Evolutionary conservation across 768 basidiomycete genomes (phyloP).

Genomic region (Gautieria morchelliformis): DNA sequence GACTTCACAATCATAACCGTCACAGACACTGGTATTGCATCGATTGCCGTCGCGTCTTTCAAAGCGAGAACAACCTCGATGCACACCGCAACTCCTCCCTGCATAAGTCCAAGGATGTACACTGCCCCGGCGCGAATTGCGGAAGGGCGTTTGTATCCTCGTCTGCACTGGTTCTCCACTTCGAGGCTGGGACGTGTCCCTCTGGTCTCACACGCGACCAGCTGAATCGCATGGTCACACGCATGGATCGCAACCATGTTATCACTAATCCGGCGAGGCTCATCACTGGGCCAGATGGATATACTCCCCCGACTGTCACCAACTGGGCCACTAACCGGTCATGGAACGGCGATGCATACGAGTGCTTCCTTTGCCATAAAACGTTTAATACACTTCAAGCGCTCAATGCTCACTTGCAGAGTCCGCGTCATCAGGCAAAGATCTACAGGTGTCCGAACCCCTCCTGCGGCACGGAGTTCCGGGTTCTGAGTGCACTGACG

Average conservation of each 20-base stretch:
- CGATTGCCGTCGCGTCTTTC: slow-evolving; percentile 35
- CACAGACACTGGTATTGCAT: slow-evolving; percentile 34
- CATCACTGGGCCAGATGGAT: slow-evolving; percentile 25
- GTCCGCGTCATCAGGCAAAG: slow-evolving; percentile 46
- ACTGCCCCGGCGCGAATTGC: slow-evolving; percentile 36
- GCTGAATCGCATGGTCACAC: slow-evolving; percentile 31
- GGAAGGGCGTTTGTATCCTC: slow-evolving; percentile 35
- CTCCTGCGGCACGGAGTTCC: slow-evolving; percentile 35
- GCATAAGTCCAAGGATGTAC: slow-evolving; percentile 35
- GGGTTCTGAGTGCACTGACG: slow-evolving; percentile 46
- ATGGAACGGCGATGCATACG: slow-evolving; percentile 38
- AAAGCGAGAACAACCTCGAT: slow-evolving; percentile 27
- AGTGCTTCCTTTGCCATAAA: slow-evolving; percentile 55
- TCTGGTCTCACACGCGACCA: slow-evolving; percentile 36
- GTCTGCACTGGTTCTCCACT: slow-evolving; percentile 50
- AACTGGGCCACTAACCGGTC: slow-evolving; percentile 27
- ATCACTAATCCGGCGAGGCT: slow-evolving; percentile 51
- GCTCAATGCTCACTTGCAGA: slow-evolving; percentile 56
- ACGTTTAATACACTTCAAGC: slow-evolving; percentile 29
- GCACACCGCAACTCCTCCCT: slow-evolving; percentile 45
- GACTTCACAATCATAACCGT: slow-evolving; percentile 33
- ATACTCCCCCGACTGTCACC: slow-evolving; percentile 9
- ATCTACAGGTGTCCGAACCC: slow-evolving; percentile 43
- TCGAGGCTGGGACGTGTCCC: slow-evolving; percentile 49
- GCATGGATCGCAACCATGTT: slow-evolving; percentile 34